phyloP scores from a whole-genome alignment of 2,329 filamentous ascomycete species.

The Metarhizium robertsii region DNA sequence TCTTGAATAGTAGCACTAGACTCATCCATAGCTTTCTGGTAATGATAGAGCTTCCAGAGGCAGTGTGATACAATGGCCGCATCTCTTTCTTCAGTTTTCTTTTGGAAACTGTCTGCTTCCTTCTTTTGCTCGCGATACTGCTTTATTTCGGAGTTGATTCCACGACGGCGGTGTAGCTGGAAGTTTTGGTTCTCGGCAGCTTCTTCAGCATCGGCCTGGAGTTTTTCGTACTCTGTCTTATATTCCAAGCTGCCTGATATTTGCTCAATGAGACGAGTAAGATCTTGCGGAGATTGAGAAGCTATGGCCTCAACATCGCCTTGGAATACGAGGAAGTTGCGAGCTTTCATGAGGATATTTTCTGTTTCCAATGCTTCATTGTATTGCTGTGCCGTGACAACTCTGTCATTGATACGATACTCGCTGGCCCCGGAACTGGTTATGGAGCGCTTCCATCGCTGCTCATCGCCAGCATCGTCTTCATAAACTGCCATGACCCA shows the following conservation, averaged over 20 bases:
- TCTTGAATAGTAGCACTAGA: conserved; percentile 85
- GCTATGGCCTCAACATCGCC: conserved; percentile 97
- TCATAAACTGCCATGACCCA: conserved; percentile 99
- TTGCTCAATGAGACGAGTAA: conserved; percentile 91
- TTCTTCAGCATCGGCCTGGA: conserved; percentile 80
- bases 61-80: conserved; percentile 87
- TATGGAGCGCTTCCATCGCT: conserved; percentile 92
- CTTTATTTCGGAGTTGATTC: conserved; percentile 96
- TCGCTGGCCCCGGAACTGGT: conserved; percentile 83
- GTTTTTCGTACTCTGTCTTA: conserved; percentile 83
- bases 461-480: conserved; percentile 90
- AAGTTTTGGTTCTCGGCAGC: conserved; percentile 82
- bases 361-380: conserved; percentile 86
- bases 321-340: conserved; percentile 97
- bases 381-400: conserved; percentile 84
- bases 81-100: conserved; percentile 83
- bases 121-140: conserved; percentile 96
- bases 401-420: conserved; percentile 90
- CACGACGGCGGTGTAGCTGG: conserved; percentile 79
- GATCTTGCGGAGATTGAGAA: conserved; percentile 85
- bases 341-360: conserved; percentile 94
- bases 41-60: conserved; percentile 93
- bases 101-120: conserved; percentile 88
- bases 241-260: conserved; percentile 94
- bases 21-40: conserved; percentile 86